A percentile compares a stretch with the other conserved stretches of the same genome.
phyloP scores from a whole-genome alignment of 495 filamentous ascomycete species.

The Staphylotrichum longicolle region DNA sequence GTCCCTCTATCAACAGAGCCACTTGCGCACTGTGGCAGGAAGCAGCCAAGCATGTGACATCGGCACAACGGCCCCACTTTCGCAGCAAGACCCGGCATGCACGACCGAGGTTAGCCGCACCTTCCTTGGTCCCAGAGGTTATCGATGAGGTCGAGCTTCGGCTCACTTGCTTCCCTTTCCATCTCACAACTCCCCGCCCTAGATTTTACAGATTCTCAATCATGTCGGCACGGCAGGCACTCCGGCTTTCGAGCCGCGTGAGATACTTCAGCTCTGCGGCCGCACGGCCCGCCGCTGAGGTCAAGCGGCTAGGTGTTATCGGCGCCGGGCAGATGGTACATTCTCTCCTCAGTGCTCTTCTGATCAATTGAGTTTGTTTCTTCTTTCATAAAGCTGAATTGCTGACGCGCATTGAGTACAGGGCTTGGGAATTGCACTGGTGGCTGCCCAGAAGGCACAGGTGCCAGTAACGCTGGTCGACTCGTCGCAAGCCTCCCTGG shows the following conservation, averaged over 20 bases:
- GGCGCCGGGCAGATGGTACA: conserved; percentile 94
- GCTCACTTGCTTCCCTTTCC: neutral
- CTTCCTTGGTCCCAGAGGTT: conserved; percentile 5
- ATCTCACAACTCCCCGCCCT: conserved; percentile 9
- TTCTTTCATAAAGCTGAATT: neutral
- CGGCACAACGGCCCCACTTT: too few species aligned
- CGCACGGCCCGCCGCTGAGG: conserved; percentile 60
- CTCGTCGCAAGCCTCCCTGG: conserved; percentile 76
- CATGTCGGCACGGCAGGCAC: conserved; percentile 34
- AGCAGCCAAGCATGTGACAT: too few species aligned
- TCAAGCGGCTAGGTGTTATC: conserved; percentile 87
- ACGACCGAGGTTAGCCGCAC: conserved; percentile 45
- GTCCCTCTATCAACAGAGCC: too few species aligned
- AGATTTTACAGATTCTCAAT: conserved; percentile 34
- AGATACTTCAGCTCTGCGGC: conserved; percentile 55
- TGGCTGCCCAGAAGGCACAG: conserved; percentile 80
- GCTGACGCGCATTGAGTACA: conserved; percentile 34
- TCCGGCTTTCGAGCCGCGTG: conserved; percentile 38
- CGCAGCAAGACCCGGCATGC: neutral
- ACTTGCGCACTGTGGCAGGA: too few species aligned
- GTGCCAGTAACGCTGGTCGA: conserved; percentile 88
- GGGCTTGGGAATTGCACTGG: conserved; percentile 95
- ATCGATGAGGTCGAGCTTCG: neutral
- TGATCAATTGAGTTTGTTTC: too few species aligned
- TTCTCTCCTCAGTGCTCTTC: neutral